A percentile compares a stretch with the other conserved stretches of the same genome.
These are phyloP conservation scores for Beauveria pseudobassiana DNA, from an alignment of 2,329 filamentous ascomycete genomes.

Conservation along the genomic window DNA sequence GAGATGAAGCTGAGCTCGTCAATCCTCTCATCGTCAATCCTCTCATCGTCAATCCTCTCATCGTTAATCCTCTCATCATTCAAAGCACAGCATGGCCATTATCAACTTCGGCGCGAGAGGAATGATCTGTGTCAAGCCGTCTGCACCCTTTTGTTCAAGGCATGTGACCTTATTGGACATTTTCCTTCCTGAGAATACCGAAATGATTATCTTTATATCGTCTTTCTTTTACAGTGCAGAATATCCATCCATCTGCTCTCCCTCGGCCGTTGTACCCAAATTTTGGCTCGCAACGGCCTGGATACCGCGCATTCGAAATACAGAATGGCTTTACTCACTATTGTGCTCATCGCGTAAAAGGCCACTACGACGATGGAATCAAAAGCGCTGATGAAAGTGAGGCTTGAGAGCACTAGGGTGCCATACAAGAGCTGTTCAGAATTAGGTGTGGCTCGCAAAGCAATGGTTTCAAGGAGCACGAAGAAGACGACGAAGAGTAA, in stretches of 20 bases:
- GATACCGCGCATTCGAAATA: constrained; percentile 2
- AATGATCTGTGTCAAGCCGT: neutral
- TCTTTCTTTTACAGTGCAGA: neutral
- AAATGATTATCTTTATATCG: neutral
- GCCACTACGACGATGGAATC: neutral
- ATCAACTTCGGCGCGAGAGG: neutral
- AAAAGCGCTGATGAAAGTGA: constrained; percentile 8
- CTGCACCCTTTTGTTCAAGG: no score
- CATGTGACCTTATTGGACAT: no score
- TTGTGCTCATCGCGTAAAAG: neutral
- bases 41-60: no score
- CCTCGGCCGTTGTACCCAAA: neutral
- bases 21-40: no score
- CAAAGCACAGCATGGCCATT: neutral
- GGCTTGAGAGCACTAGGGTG: constrained; percentile 3
- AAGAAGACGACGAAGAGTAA: no score
- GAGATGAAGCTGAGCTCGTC: constrained; percentile 12
- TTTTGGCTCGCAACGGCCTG: neutral
- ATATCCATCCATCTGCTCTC: neutral
- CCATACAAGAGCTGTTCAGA: neutral
- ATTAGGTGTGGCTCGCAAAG: neutral
- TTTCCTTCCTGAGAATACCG: no score
- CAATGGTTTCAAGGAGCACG: no score
- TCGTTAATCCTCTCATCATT: neutral
- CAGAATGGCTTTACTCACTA: neutral